phyloP scores from a whole-genome alignment of 78 protist genomes.

The Diacronema lutheri region DNA sequence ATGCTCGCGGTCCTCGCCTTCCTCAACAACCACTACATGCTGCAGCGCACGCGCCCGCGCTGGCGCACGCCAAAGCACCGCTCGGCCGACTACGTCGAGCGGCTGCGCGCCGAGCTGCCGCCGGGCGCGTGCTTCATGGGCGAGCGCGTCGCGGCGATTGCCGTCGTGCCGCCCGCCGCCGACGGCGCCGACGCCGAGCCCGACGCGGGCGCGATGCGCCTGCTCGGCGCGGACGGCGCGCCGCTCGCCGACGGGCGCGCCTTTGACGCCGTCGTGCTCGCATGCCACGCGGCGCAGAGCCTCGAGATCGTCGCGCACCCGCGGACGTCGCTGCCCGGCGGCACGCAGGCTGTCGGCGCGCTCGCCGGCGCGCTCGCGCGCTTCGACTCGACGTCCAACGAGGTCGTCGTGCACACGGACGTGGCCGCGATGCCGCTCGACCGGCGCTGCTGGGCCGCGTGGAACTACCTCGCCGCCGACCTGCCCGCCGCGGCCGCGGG shows the following conservation, averaged over 20 bases:
- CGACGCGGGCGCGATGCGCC: background rate
- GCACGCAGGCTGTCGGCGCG: too few species aligned
- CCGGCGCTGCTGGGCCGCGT: conserved; percentile 2
- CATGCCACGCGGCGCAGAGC: background rate
- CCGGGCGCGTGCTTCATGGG: background rate
- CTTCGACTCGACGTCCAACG: background rate
- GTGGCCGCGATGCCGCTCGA: conserved; percentile 15
- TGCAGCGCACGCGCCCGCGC: background rate
- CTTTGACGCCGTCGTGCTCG: background rate
- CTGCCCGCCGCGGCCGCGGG: background rate
- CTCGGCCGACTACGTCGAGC: background rate
- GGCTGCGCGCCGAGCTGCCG: background rate
- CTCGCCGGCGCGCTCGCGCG: background rate
- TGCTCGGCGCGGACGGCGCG: background rate
- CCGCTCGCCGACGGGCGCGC: background rate
- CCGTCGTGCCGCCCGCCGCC: background rate
- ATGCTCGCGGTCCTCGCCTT: background rate
- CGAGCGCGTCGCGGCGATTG: background rate
- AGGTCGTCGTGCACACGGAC: conserved; percentile 28
- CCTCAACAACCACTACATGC: background rate
- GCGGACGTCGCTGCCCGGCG: background rate
- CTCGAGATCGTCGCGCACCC: conserved; percentile 1
- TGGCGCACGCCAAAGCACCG: background rate
- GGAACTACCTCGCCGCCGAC: conserved; percentile 6
- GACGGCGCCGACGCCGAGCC: background rate